Base-by-base conservation (phyloP, 2,329 filamentous ascomycete genomes). In the Penicillium sp. region DNA sequence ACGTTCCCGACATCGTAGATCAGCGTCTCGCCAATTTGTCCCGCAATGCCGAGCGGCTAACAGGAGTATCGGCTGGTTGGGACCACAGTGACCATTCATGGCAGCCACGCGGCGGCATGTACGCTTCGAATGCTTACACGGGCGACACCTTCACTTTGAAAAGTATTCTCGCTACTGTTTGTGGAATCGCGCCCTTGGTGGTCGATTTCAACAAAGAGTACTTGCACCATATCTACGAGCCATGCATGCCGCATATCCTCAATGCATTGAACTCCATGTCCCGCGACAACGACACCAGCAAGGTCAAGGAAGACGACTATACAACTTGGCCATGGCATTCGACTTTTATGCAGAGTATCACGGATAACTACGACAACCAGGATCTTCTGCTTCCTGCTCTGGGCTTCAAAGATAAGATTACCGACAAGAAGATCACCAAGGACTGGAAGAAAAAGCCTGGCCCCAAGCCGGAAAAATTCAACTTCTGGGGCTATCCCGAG, bases 91-190 rank as follows among this genome's bases (percentile, higher is more conserved):
- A 24, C 3, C 50, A 60, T 7, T 54, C 51, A 36, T 54, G 51
- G 51, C 19, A 66, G 40, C 61, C 67, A 1, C 72, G 70, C 22
- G 78, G 78, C 16, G 78, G 78, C 18, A 67, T 79, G 49, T 75
- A 69, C 52, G 76, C 72, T 18, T 74, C 75, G 11, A 62, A 70
- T 37, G 76, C 75, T 1, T 74, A 77, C 50, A 78, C 78, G 0
- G 68, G 75, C 0, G 70, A 70, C 7, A 79, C 78, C 0, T 79
- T 78, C 37, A 79, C 78, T 0, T 67, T 78, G n/a, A 80, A 80
- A 63, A 79, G 77, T 57, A 60, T 79, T 11, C 62, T 70, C 1
- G 77, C 70, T 2, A 75, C 73, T 31, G 58, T 78, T 2, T 80
- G 78, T 46, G 78, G 78, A 14, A 58, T 78, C 5, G 64, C 68